Conservation (phyloP, 202 grass and related monocot species). For the Dendrocalamus latiflorus region DNA sequence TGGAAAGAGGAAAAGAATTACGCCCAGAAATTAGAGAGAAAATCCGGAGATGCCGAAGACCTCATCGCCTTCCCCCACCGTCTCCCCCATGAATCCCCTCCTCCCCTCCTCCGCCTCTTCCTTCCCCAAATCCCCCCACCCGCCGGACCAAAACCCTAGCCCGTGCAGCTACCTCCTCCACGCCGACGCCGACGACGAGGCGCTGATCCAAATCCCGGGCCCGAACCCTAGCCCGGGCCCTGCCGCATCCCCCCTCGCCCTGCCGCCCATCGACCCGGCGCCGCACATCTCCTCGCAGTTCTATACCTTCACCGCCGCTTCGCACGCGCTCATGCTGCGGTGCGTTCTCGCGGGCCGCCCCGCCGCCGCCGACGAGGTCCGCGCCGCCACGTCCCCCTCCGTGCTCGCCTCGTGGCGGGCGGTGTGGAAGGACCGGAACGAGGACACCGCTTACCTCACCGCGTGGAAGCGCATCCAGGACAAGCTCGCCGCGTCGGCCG, state of each 20-base stretch:
- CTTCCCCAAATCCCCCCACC: constrained; percentile 51
- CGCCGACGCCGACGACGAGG: constrained; percentile 82
- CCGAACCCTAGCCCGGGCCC: constrained; percentile 28
- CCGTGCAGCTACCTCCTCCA: constrained; percentile 54
- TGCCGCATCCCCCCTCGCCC: constrained; percentile 9
- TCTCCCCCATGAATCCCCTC: constrained; percentile 85
- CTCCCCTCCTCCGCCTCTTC: constrained; percentile 43
- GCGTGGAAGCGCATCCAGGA: constrained; percentile 99
- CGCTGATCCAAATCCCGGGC: constrained; percentile 46
- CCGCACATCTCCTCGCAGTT: constrained; percentile 95
- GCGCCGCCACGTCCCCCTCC: constrained; percentile 56
- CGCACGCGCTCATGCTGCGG: constrained; percentile 79
- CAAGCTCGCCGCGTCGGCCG: constrained; percentile 64
- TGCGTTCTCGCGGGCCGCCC: constrained; percentile 67
- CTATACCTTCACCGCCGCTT: constrained; percentile 84
- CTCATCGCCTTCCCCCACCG: constrained; percentile 59
- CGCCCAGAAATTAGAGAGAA: background rate
- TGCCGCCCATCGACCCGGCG: constrained; percentile 61
- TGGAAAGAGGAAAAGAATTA: background rate
- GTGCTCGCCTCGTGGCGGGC: constrained; percentile 90
- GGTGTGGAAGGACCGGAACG: constrained; percentile 99
- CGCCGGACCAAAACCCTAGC: constrained; percentile 55
- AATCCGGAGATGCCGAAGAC: constrained; percentile 67
- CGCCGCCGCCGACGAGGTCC: constrained; percentile 73
- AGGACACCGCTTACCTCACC: constrained; percentile 98